Evolutionary conservation across 2,329 filamentous ascomycete genomes (phyloP), one percentile per base, ranked within the genome.

Genomic region (Rhytidhysteron rufulum): DNA sequence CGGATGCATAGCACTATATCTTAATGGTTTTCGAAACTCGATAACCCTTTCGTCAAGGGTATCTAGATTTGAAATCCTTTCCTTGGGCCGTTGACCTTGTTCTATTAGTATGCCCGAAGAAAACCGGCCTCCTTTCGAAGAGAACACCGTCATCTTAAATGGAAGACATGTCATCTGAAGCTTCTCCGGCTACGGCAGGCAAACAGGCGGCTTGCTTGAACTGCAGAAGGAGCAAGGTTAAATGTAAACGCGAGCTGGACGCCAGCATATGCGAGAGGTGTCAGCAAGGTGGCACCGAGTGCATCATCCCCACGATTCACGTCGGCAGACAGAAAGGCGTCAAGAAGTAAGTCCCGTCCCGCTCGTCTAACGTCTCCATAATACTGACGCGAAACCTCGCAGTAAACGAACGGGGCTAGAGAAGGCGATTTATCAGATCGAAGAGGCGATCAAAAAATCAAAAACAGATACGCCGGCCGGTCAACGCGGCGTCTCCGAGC

Each of bases 391-490:
- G 22, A 38, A 21, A 13, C 2, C 39, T 9, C 29, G 13, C 47
- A 87, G 84, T 62, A 88, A 88, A 63, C 79, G 85, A 30, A 83
- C 81, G 13, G 85, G 85, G 1, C 67, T 88, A 21, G 84, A 87
- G 47, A 88, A 87, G 64, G 84, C 84, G 3, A 75, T 88, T 16
- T 80, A 79, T 54, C 83, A 86, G 55, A 83, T 88, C 44, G 82
- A 87, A 54, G 80, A 87, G 59, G 85, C 83, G 7, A 55, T 65
- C 37, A 63, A 58, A 42, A 63, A 57, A 43, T 56, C 58, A 11
- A 61, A 51, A 35, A 43, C 55, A 4, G 57, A 60, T 34, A 42
- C 45, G 15, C 41, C 45, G 13, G 42, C 52, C 8, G 55, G 47
- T 34, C 51, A 45, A 18, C 52, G 37, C 34, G 59, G 57, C 3